Conservation (phyloP, 371 early-diverging fungal species). For the Lichtheimia corymbifera region DNA sequence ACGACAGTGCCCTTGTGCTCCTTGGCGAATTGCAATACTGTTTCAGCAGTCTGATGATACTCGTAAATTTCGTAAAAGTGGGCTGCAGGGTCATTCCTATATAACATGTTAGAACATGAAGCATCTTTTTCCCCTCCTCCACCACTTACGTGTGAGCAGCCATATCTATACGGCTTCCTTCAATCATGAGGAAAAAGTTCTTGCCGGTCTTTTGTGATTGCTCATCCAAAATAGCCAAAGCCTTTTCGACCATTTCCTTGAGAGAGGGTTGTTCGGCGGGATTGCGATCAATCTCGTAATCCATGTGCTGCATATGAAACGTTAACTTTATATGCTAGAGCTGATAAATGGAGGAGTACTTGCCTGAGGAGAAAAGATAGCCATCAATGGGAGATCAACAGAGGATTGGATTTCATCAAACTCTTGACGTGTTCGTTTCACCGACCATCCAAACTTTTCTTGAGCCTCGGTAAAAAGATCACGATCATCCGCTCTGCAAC, state of each 20-base stretch:
- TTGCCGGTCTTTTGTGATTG: conserved; percentile 32
- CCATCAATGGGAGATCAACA: conserved; percentile 69
- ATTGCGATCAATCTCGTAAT: conserved; percentile 80
- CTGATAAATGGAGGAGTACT: conserved; percentile 3
- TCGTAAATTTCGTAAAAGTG: conserved; percentile 76
- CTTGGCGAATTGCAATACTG: conserved; percentile 65
- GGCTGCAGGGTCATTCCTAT: conserved; percentile 75
- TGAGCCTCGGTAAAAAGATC: conserved; percentile 61
- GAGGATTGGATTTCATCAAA: conserved; percentile 56
- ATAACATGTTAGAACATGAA: conserved; percentile 1
- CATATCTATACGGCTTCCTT: conserved; percentile 92
- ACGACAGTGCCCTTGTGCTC: conserved; percentile 67
- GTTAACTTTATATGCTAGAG: not conserved
- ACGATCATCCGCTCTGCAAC: conserved; percentile 73
- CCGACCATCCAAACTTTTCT: conserved; percentile 56
- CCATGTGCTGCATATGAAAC: conserved; percentile 59
- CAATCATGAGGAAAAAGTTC: conserved; percentile 95
- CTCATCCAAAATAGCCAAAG: conserved; percentile 11
- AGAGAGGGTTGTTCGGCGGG: conserved; percentile 65
- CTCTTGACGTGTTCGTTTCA: conserved; percentile 47
- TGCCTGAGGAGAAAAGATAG: conserved; percentile 70
- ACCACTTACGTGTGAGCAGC: conserved; percentile 67
- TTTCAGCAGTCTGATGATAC: conserved; percentile 65
- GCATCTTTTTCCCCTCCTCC: not conserved
- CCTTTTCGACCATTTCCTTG: conserved; percentile 73